Evolutionary conservation across 805 yeast species (phyloP), one percentile per base, ranked within the genome.

Genomic region (Metschnikowia arizonensis): DNA sequence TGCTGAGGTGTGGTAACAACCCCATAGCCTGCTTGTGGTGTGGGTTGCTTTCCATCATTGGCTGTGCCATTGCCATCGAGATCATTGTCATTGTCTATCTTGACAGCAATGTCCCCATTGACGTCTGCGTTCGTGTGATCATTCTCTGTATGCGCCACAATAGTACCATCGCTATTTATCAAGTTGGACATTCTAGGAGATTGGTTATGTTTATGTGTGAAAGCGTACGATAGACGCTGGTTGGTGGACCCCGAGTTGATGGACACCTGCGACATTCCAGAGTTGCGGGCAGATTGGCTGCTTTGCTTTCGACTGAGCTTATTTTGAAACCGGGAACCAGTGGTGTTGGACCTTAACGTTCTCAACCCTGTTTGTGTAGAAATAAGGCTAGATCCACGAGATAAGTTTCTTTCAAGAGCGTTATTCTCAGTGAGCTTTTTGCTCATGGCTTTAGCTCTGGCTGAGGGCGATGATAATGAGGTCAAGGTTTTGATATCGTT

Each of bases 401-500:
- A 50, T 19, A 41, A 28, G 31, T 47, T 50, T 7, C 40, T 36
- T 8, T 46, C 48, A 26, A 30, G 19, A 17, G 32, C 37, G 6
- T 31, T 26, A 40, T 52, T 43, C 31, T 54, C 44, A 42, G 38
- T 33, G 18, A 53, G 47, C 33, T 52, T 59, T 50, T 65, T 67
- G 40, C 52, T 52, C 45, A 68, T 52, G 44, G 53, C 69, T 39
- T 74, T 67, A 1, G 83, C 74, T 58, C 87, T 73, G 11, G 83
- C 74, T 23, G 74, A 66, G 2, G 88, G 81, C n/a, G 77, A 77
- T 17, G 82, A 70, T 47, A 85, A 70, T 12, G 74, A 65, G 2
- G 93, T 84, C 54, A 89, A 71, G 38, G 71, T 72, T 60, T 82
- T 81, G 53, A 91, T 73, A 59, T 86, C 95, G 53, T 78, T 78